Base-by-base conservation (phyloP, 768 basidiomycete species). In the Suillus alpinus region DNA sequence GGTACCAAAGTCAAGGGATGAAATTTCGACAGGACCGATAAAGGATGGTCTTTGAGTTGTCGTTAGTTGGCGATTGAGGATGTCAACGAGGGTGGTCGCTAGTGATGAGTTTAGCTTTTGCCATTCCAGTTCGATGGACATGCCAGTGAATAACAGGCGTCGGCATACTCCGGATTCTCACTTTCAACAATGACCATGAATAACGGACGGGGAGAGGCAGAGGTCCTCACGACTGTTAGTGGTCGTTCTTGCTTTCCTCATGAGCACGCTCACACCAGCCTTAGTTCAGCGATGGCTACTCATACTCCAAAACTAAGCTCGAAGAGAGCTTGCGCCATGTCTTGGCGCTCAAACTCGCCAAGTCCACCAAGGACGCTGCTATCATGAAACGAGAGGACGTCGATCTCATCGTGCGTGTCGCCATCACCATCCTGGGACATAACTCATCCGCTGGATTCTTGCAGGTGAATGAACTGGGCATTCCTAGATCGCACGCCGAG, bases 41-140 rank as follows among this genome's bases (percentile, higher is more conserved):
- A 95, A 98, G 10, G 94, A 94, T 0, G 96, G 97, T n/a, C 92
- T 78, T 36, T 84, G 75, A 3, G 88, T 85, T 53, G 76, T 81
- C 6, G 81, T 69, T 26, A 99, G 88, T 60, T 93, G 90, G 60
- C 78, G 77, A 77, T 97, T 95, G 68, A 99, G 87, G 51, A 88
- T 69, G 41, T 84, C 80, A 60, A 95, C 83, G 60, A 95, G 81
- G 34, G 81, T 81, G 18, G 78, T 77, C 8, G 94, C 83, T 12
- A 97, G 83, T 1, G 86, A 82, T 23, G 81, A 73, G 75, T 94
- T 88, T 63, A 98, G 85, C 66, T 87, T 86, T 65, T 78, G 75
- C 95, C 96, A 99, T 78, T 96, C 92, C 58, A 99, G 78, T 78
- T 98, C 96, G 76, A 99, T 86, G 18, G 95, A 96, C 95, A 97